These are phyloP conservation scores for Fraxinus albicans DNA, from an alignment of 305 asterid genomes.

Conservation along the genomic window DNA sequence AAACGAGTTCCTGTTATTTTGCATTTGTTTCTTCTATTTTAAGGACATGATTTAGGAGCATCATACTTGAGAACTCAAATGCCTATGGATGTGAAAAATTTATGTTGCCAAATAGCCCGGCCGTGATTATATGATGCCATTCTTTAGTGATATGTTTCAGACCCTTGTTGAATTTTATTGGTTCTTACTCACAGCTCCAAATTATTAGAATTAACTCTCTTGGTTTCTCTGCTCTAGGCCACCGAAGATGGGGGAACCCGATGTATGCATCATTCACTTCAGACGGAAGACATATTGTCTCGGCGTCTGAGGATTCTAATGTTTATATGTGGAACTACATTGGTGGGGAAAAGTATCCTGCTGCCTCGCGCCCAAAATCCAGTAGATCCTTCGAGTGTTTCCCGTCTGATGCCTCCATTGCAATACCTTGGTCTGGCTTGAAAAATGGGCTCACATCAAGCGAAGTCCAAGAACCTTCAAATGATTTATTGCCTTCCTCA, in stretches of 20 bases:
- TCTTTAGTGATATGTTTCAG: not conserved
- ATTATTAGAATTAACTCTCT: not conserved
- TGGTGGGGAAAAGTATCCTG: slow-evolving; percentile 26
- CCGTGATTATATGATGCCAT: not conserved
- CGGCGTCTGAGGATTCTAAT: slow-evolving; percentile 43
- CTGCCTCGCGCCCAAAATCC: slow-evolving; percentile 37
- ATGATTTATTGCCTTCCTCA: slow-evolving; percentile 47
- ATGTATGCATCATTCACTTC: slow-evolving; percentile 39
- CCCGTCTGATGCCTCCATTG: slow-evolving; percentile 69
- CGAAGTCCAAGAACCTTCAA: slow-evolving; percentile 21
- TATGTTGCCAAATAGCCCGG: not conserved
- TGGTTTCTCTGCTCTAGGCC: slow-evolving; percentile 27
- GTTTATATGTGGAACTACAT: slow-evolving; percentile 56
- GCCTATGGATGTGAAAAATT: not conserved
- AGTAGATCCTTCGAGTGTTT: slow-evolving; percentile 61
- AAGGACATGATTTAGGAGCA: not conserved
- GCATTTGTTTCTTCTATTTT: not conserved
- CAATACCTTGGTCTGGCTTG: slow-evolving; percentile 82
- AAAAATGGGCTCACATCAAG: slow-evolving; percentile 26
- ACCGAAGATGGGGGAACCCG: slow-evolving; percentile 33
- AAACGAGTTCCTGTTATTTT: not conserved
- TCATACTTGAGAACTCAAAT: not conserved
- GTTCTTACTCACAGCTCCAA: not conserved
- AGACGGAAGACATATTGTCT: slow-evolving; percentile 44
- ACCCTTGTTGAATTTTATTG: not conserved